These are phyloP conservation scores for Cercospora janseana DNA, from an alignment of 2,329 filamentous ascomycete genomes.

Conservation along the genomic window DNA sequence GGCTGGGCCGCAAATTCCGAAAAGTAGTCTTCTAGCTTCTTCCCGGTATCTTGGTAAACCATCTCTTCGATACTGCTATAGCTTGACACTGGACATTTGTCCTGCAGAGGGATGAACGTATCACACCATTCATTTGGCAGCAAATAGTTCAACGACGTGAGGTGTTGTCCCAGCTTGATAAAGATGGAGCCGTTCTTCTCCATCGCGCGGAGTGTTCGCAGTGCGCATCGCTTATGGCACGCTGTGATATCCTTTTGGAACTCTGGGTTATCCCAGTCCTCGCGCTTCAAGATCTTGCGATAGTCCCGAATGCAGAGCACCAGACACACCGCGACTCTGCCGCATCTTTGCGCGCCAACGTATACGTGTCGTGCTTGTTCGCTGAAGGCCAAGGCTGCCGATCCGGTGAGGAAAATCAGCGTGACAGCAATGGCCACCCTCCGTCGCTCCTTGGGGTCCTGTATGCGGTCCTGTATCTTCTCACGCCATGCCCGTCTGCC, in stretches of 20 bases:
- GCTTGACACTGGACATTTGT: constrained; percentile 90
- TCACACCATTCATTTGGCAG: constrained; percentile 89
- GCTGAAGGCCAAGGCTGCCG: constrained; percentile 51
- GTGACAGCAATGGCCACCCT: constrained; percentile 36
- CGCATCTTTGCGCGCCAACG: constrained; percentile 71
- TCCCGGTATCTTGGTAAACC: constrained; percentile 80
- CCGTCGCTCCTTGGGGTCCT: constrained; percentile 25
- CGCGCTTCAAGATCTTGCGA: constrained; percentile 73
- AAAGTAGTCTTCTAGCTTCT: constrained; percentile 77
- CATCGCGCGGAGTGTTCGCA: constrained; percentile 78
- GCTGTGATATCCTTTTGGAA: constrained; percentile 68
- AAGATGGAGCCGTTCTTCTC: constrained; percentile 98
- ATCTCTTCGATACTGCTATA: constrained; percentile 82
- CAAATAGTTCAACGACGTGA: constrained; percentile 95
- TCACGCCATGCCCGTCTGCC: constrained; percentile 34
- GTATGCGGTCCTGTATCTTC: constrained; percentile 24
- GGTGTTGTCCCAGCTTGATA: constrained; percentile 93
- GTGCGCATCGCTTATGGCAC: constrained; percentile 90
- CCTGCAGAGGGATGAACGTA: constrained; percentile 93
- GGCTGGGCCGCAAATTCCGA: constrained; percentile 76
- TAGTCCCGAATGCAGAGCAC: constrained; percentile 85
- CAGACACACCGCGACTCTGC: constrained; percentile 72
- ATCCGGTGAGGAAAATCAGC: constrained; percentile 35
- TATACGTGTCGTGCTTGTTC: constrained; percentile 74
- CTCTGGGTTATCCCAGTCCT: constrained; percentile 59